A percentile compares a stretch with the other conserved stretches of the same genome.
Evolutionary conservation across 2,329 filamentous ascomycete genomes (phyloP).

Genomic region (Venturia oleaginea): DNA sequence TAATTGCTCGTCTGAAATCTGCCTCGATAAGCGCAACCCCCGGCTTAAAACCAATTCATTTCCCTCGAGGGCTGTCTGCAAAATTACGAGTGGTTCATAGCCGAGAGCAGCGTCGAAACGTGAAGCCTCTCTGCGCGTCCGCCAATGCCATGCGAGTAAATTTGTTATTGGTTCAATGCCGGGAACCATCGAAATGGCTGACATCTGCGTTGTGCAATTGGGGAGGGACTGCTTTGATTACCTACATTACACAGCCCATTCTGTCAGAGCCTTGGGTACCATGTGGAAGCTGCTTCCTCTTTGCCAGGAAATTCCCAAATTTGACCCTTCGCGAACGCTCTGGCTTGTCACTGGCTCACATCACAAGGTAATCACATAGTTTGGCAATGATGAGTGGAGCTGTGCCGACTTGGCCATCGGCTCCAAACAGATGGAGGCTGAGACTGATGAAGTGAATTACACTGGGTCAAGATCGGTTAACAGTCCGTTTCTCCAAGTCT

Average conservation of each 20-base stretch:
- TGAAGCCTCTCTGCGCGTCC: neutral
- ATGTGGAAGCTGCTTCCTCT: neutral
- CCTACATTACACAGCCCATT: neutral
- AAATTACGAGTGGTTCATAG: neutral
- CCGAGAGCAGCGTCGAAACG: neutral
- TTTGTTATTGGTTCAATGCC: neutral
- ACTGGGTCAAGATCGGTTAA: neutral
- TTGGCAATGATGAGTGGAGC: neutral
- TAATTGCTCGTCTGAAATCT: neutral
- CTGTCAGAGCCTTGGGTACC: neutral
- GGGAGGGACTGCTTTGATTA: neutral
- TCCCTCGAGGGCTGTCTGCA: neutral
- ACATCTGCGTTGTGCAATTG: neutral
- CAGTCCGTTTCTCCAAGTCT: neutral
- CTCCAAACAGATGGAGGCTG: neutral
- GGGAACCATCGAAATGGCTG: neutral
- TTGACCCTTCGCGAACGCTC: neutral
- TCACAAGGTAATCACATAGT: neutral
- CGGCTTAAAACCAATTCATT: neutral
- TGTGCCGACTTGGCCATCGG: slow-evolving; percentile 3
- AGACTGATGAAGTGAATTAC: slow-evolving; percentile 4
- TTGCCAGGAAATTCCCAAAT: too few relatives aligned
- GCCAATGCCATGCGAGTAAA: neutral
- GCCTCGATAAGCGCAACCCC: neutral
- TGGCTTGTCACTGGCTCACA: slow-evolving; percentile 1